phyloP scores from a whole-genome alignment of 345 rosid genomes.

The Stellera chamaejasme region DNA sequence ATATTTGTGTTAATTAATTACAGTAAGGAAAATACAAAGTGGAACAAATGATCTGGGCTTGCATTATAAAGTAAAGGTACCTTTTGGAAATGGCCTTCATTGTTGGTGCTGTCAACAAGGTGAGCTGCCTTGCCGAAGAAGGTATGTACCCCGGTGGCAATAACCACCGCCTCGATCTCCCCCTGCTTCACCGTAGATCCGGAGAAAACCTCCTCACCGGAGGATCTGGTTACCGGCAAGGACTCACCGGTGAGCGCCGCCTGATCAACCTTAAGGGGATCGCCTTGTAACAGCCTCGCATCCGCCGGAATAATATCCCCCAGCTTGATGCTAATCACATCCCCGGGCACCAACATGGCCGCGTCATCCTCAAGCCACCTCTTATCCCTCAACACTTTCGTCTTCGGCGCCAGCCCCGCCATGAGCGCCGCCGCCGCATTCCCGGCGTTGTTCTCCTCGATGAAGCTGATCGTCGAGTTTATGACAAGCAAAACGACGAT shows the following conservation, averaged over 20 bases:
- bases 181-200: slow-evolving; percentile 40
- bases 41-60: too few relatives aligned
- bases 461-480: slow-evolving; percentile 16
- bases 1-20: too few relatives aligned
- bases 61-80: too few relatives aligned
- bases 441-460: slow-evolving; percentile 15
- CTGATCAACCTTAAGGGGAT: slow-evolving; percentile 15
- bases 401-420: slow-evolving; percentile 19
- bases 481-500: slow-evolving; percentile 7
- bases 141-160: slow-evolving; percentile 37
- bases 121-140: slow-evolving; percentile 40
- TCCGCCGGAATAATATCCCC: slow-evolving; percentile 15
- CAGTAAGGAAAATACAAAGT: too few relatives aligned
- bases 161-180: slow-evolving; percentile 32
- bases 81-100: slow-evolving; percentile 31
- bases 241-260: slow-evolving; percentile 23
- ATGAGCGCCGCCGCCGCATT: slow-evolving; percentile 18
- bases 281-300: slow-evolving; percentile 18
- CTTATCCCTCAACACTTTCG: slow-evolving; percentile 15
- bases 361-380: slow-evolving; percentile 13
- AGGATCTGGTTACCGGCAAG: slow-evolving; percentile 21
- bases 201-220: slow-evolving; percentile 32
- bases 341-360: slow-evolving; percentile 15
- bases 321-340: slow-evolving; percentile 13
- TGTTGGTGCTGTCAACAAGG: slow-evolving; percentile 36